Evolutionary conservation across 2,329 filamentous ascomycete genomes (phyloP).

Genomic region (Ascochyta lentis): DNA sequence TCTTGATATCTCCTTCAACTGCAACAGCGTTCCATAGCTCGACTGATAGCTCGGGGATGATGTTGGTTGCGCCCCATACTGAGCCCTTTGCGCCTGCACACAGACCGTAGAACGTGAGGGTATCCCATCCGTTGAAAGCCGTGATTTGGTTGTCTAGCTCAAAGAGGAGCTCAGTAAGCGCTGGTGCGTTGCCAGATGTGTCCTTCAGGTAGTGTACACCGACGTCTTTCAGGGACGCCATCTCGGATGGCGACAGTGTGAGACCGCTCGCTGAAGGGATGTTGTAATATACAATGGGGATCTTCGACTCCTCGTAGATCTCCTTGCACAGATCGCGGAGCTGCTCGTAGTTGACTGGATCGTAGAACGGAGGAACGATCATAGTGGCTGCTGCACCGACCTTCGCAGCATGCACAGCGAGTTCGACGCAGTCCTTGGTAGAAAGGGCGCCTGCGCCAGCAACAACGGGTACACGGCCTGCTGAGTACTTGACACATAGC

Average conservation of each 20-base stretch:
- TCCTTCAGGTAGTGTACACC: constrained; percentile 61
- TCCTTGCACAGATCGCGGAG: constrained; percentile 52
- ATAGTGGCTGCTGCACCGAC: constrained; percentile 54
- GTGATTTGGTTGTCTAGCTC: constrained; percentile 52
- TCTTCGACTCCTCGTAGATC: constrained; percentile 49
- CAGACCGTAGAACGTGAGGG: constrained; percentile 60
- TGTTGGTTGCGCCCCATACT: constrained; percentile 60
- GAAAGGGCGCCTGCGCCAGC: constrained; percentile 56
- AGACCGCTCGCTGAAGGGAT: constrained; percentile 58
- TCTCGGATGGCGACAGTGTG: constrained; percentile 51
- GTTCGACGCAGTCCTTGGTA: constrained; percentile 51
- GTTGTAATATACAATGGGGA: constrained; percentile 61
- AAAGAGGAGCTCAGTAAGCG: constrained; percentile 59
- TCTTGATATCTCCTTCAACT: constrained; percentile 52
- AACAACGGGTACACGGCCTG: constrained; percentile 52
- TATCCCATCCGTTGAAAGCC: constrained; percentile 62
- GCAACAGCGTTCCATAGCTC: constrained; percentile 58
- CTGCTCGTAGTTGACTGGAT: constrained; percentile 51
- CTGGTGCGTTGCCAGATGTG: constrained; percentile 60
- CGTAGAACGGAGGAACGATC: constrained; percentile 60
- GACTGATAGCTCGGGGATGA: constrained; percentile 58
- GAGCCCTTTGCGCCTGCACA: constrained; percentile 58
- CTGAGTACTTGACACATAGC: constrained; percentile 47
- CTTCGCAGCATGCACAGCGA: constrained; percentile 50
- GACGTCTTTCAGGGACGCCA: constrained; percentile 54